Conservation (phyloP, 352 stramenopile species). For the Globisporangium iwayamae region DNA sequence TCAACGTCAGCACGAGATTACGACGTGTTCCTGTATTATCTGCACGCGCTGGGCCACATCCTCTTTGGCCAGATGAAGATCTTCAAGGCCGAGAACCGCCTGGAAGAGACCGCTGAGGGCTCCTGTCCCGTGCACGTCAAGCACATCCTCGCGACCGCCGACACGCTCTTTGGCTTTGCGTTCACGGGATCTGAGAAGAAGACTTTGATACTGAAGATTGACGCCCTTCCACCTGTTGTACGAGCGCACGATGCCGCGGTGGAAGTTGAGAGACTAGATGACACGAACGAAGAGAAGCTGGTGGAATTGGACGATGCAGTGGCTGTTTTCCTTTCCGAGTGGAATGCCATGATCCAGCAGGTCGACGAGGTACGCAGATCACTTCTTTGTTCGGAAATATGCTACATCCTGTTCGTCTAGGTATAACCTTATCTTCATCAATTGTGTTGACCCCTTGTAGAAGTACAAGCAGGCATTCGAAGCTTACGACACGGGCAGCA, state of each 20-base stretch:
- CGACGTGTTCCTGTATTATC: conserved; percentile 67
- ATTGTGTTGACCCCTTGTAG: conserved; percentile 10
- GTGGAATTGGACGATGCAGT: conserved; percentile 74
- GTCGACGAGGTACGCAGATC: conserved; percentile 45
- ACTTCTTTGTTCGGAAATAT: no score
- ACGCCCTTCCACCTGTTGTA: conserved; percentile 20
- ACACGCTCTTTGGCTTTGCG: conserved; percentile 43
- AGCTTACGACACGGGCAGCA: conserved; percentile 32
- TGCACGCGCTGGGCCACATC: conserved; percentile 56
- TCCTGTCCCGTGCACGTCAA: conserved; percentile 39
- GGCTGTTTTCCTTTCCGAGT: conserved; percentile 51
- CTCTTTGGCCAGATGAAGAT: conserved; percentile 73
- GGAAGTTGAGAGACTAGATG: neutral
- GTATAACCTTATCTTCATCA: neutral
- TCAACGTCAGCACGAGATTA: conserved; percentile 27
- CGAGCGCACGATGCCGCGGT: neutral
- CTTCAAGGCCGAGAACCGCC: conserved; percentile 48
- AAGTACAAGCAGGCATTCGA: conserved; percentile 53
- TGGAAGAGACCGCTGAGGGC: conserved; percentile 53
- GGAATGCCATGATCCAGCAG: conserved; percentile 36
- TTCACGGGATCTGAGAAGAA: conserved; percentile 35
- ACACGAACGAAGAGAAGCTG: conserved; percentile 8
- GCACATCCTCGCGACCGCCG: conserved; percentile 27
- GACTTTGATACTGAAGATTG: conserved; percentile 31
- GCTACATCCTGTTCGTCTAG: no score